A percentile compares a stretch with the other conserved stretches of the same genome.
Conservation (phyloP, 169 alveolate species). For the Babesia microti region DNA sequence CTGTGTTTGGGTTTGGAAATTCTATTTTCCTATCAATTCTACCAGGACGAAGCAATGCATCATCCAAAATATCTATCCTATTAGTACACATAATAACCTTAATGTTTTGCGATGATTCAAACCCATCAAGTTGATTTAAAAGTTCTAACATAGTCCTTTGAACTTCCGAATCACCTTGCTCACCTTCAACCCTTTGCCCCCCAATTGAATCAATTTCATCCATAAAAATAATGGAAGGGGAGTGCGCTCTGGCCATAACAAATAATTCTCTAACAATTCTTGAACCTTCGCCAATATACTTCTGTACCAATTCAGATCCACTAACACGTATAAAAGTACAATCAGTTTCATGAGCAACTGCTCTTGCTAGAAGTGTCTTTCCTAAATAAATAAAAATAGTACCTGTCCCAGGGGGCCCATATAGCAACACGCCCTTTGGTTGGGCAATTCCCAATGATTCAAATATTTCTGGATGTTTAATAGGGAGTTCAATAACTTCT, state of each 20-base stretch:
- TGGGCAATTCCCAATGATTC: slow-evolving; percentile 98
- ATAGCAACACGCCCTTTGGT: slow-evolving; percentile 96
- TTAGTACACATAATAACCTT: slow-evolving; percentile 98
- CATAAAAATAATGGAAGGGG: slow-evolving; percentile 95
- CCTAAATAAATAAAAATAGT: slow-evolving; percentile 63
- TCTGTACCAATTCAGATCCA: slow-evolving; percentile 97
- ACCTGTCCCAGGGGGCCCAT: slow-evolving; percentile 99
- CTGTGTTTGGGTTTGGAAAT: slow-evolving; percentile 86
- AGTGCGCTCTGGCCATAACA: slow-evolving; percentile 92
- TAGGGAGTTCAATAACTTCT: slow-evolving; percentile 98
- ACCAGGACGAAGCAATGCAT: slow-evolving; percentile 96
- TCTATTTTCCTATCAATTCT: slow-evolving; percentile 97
- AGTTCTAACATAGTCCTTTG: slow-evolving; percentile 98
- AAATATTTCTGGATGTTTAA: slow-evolving; percentile 98
- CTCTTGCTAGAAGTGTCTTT: slow-evolving; percentile 96
- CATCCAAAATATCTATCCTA: slow-evolving; percentile 96
- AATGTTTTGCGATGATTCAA: slow-evolving; percentile 94
- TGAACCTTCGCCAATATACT: slow-evolving; percentile 99
- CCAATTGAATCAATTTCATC: slow-evolving; percentile 97
- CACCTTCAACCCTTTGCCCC: slow-evolving; percentile 78
- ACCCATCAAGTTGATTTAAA: slow-evolving; percentile 97
- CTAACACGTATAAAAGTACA: slow-evolving; percentile 97
- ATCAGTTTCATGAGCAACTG: slow-evolving; percentile 99
- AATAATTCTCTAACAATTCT: slow-evolving; percentile 96
- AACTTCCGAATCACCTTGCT: slow-evolving; percentile 95